Conservation (phyloP, 2,329 filamentous ascomycete genomes). For the Penicillium sp. region DNA sequence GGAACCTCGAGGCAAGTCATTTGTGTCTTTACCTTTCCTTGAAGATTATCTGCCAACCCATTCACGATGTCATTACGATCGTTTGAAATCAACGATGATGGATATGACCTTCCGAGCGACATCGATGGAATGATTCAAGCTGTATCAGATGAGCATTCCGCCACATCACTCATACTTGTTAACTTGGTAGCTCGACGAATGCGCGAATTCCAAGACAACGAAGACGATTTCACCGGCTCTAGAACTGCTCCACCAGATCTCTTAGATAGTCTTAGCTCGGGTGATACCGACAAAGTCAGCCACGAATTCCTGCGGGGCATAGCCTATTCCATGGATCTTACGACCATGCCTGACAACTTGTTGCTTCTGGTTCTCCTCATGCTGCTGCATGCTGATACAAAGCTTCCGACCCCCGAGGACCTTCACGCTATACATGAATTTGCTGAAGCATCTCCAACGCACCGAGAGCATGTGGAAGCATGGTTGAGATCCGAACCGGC, state of each 20-base stretch:
- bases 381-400: neutral
- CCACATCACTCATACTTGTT: neutral
- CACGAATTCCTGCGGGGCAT: neutral
- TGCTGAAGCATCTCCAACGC: neutral
- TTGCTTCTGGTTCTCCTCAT: neutral
- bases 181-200: neutral
- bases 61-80: neutral
- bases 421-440: constrained; percentile 1
- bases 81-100: neutral
- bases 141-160: neutral
- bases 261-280: neutral
- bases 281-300: neutral
- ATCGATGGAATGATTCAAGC: neutral
- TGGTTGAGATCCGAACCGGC: neutral
- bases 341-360: neutral
- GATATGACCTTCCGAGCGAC: neutral
- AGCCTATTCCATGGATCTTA: neutral
- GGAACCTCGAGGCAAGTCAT: neutral
- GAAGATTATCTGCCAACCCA: neutral
- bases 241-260: neutral
- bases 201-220: neutral
- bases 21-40: neutral
- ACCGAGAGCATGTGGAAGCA: neutral
- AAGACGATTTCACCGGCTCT: neutral
- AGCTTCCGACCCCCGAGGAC: neutral